Base-by-base conservation (phyloP, 148 eudicot species). In the Cornus kousa region DNA sequence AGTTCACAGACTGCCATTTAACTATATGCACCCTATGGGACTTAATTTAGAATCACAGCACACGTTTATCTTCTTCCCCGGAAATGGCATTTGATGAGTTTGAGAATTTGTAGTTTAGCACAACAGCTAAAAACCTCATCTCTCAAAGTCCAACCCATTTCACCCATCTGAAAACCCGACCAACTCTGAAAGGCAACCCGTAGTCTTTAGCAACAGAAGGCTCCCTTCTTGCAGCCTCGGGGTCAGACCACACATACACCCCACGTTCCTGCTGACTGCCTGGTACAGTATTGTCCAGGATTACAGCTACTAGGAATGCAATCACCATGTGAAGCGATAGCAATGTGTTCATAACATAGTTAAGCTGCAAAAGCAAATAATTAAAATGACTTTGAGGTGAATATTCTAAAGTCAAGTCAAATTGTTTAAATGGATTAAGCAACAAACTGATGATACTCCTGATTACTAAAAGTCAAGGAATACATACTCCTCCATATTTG, bases 221-320 rank as follows among this genome's bases (percentile, higher is more conserved):
- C 81, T 95, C 98, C 77, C 97, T 86, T 85, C 93, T 84, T 23
- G 98, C 97, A 73, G 97, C 88, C 85, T 95, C 97, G 9, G 92
- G 70, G 77, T 95, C 97, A 10, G 98, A 90, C 98, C 98, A 95
- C 13, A 95, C 94, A 60, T 95, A 95, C 17, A 89, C 97, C 55
- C 98, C 98, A 1, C 98, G 93, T 81, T 95, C 98, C 74, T 93
- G 98, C 55, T 82, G 77, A 80, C 97, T 91, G 60, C 98, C 98
- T 5, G 98, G 98, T 11, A 93, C 98, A 0, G 98, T 95, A 87
- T 95, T 95, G 78, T 95, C 98, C 81, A 95, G 81, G 32, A 95
- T 73, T 24, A 95, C 81, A 4, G 98, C 98, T 71, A 91, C 91
- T 39, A 95, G 89, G 90, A 95, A 93, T 13, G 97, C 98, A 74